phyloP scores from a whole-genome alignment of 495 filamentous ascomycete species.

The Tuber magnatum region DNA sequence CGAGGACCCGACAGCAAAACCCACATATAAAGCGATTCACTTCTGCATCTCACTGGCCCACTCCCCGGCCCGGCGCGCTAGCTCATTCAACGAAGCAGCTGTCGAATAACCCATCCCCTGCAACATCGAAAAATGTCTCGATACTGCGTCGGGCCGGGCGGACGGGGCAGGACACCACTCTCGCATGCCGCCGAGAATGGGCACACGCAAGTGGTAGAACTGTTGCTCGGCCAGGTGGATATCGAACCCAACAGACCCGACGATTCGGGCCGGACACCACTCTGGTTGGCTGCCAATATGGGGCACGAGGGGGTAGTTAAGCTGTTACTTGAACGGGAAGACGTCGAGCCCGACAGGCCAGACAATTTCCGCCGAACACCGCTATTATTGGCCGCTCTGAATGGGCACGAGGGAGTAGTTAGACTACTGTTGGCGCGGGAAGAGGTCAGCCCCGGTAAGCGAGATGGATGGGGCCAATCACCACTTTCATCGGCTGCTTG shows the following conservation, averaged over 20 bases:
- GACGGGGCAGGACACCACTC: not conserved
- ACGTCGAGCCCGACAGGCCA: too few species aligned
- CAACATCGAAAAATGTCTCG: not conserved
- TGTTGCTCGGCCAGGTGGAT: not conserved
- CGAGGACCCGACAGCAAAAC: too few species aligned
- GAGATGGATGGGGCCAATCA: too few species aligned
- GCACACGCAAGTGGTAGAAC: not conserved
- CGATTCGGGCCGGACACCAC: not conserved
- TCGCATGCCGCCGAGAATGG: not conserved
- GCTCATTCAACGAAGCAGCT: not conserved
- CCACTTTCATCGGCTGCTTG: too few species aligned
- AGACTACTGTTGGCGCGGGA: too few species aligned
- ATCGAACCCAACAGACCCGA: not conserved
- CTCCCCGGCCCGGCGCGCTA: not conserved
- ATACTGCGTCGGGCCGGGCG: too few species aligned
- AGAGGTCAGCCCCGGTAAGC: too few species aligned
- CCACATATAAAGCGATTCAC: not conserved
- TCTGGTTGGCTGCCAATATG: not conserved
- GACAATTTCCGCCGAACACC: too few species aligned
- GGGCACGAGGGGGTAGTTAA: not conserved
- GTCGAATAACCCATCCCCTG: not conserved
- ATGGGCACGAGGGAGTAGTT: too few species aligned
- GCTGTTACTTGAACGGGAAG: not conserved
- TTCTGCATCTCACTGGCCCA: not conserved
- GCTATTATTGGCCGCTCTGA: too few species aligned